These are phyloP conservation scores for Apiospora arundinis DNA, from an alignment of 2,329 filamentous ascomycete genomes.

Conservation along the genomic window DNA sequence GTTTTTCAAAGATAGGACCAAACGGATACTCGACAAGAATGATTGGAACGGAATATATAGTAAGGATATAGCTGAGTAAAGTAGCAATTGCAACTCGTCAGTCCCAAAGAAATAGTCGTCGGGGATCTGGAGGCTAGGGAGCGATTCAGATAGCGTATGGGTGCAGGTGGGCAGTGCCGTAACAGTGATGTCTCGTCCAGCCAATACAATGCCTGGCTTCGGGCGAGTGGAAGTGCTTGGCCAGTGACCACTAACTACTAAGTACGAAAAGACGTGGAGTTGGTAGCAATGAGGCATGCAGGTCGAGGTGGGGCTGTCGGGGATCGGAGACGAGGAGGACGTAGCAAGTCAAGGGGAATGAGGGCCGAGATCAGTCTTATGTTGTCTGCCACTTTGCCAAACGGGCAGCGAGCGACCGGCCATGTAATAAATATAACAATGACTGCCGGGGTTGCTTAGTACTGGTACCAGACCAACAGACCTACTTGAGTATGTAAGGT, in stretches of 20 bases:
- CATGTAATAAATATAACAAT: neutral
- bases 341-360: neutral
- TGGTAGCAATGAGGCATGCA: neutral
- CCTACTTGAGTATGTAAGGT: neutral
- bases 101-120: neutral
- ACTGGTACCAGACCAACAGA: neutral
- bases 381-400: neutral
- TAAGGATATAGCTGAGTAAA: neutral
- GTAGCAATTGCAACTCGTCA: neutral
- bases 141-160: constrained; percentile 14
- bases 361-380: constrained; percentile 9
- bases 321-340: constrained; percentile 7
- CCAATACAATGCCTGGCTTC: neutral
- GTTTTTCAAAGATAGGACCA: neutral
- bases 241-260: neutral
- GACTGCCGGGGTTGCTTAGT: neutral
- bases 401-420: neutral
- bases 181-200: neutral
- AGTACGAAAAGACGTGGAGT: constrained; percentile 5
- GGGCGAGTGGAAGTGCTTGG: constrained; percentile 5
- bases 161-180: constrained; percentile 10
- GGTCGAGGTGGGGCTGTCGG: constrained; percentile 12
- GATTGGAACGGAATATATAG: neutral
- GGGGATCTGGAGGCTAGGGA: constrained; percentile 3
- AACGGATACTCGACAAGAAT: neutral